These are phyloP conservation scores for Aspergillus biplanus DNA, from an alignment of 495 filamentous ascomycete genomes.

Conservation along the genomic window DNA sequence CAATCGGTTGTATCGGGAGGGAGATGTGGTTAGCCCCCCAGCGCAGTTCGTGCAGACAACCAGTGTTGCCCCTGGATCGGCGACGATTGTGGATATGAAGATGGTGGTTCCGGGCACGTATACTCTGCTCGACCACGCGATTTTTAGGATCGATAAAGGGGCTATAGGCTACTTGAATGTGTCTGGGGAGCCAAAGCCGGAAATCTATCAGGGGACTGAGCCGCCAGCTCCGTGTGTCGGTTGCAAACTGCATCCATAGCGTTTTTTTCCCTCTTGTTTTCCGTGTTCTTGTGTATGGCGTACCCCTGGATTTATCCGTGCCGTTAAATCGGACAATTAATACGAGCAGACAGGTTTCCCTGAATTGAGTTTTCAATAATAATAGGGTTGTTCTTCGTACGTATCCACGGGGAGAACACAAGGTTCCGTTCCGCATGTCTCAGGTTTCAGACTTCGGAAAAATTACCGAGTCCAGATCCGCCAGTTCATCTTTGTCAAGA, in stretches of 20 bases:
- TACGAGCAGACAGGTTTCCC: too few species aligned
- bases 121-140: constrained; percentile 28
- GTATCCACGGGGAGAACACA: too few species aligned
- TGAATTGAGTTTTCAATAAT: too few species aligned
- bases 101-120: constrained; percentile 28
- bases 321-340: too few species aligned
- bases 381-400: too few species aligned
- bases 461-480: too few species aligned
- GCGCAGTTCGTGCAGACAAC: constrained; percentile 20
- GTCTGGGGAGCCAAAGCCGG: constrained; percentile 13
- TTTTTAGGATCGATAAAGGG: constrained; percentile 27
- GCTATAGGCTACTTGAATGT: constrained; percentile 27
- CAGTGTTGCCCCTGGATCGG: constrained; percentile 20
- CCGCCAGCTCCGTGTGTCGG: constrained; percentile 25
- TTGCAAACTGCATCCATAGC: constrained; percentile 25
- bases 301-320: too few species aligned
- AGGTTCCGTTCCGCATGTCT: too few species aligned
- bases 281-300: too few species aligned
- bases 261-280: neutral
- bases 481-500: too few species aligned
- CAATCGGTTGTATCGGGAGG: constrained; percentile 20
- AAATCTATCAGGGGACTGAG: constrained; percentile 19
- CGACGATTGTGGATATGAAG: constrained; percentile 26
- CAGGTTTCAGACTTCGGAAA: too few species aligned
- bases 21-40: constrained; percentile 26